These are phyloP conservation scores for Ascochyta viciae-villosae DNA, from an alignment of 2,329 filamentous ascomycete genomes.

Conservation along the genomic window DNA sequence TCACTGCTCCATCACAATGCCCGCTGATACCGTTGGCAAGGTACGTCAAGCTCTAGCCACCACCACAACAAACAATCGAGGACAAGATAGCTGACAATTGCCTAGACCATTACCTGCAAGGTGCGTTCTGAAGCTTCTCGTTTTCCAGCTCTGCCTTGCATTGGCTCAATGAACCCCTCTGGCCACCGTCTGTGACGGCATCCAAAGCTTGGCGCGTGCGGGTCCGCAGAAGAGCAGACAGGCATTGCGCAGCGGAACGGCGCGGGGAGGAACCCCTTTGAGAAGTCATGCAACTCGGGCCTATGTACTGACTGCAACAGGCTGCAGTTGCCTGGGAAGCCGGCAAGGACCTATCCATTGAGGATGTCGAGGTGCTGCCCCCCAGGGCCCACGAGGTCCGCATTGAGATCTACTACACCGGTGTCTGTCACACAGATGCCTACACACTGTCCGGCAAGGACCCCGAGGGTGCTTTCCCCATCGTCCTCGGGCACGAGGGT, in stretches of 20 bases:
- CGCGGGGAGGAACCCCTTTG: background rate
- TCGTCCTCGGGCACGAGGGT: constrained; percentile 53
- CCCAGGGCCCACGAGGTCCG: constrained; percentile 94
- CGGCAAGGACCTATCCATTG: constrained; percentile 84
- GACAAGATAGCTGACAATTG: constrained; percentile 11
- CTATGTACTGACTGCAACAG: constrained; percentile 50
- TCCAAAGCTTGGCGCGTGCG: constrained; percentile 30
- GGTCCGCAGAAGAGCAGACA: constrained; percentile 33
- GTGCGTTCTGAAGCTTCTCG: constrained; percentile 9
- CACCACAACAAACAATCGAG: constrained; percentile 1
- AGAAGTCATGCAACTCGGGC: background rate
- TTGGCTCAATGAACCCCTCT: constrained; percentile 15
- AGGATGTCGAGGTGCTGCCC: constrained; percentile 90
- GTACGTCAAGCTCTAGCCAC: constrained; percentile 9
- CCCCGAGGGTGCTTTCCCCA: constrained; percentile 72
- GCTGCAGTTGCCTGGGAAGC: constrained; percentile 98
- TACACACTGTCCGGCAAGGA: constrained; percentile 83
- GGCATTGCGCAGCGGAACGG: constrained; percentile 15
- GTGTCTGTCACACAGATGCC: constrained; percentile 91
- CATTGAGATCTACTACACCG: constrained; percentile 96
- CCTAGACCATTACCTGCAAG: constrained; percentile 90
- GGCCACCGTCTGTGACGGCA: constrained; percentile 11
- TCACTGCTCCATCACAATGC: constrained; percentile 17
- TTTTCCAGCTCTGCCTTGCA: constrained; percentile 71
- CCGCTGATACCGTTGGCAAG: constrained; percentile 17